Evolutionary conservation across 768 basidiomycete species (phyloP).

Genomic region (Termitomyces sp.): DNA sequence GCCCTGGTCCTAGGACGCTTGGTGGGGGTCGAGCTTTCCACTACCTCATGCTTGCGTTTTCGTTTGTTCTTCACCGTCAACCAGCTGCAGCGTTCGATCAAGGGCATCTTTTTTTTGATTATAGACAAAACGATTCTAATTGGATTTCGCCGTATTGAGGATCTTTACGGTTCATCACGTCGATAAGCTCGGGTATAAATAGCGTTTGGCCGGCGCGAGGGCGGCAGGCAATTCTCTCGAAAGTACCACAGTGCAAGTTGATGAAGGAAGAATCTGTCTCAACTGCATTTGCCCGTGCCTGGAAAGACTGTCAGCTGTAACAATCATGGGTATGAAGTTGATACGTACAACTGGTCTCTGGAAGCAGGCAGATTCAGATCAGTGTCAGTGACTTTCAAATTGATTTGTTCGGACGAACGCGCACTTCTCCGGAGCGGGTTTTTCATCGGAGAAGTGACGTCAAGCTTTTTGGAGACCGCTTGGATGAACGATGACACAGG

Average conservation of each 20-base stretch:
- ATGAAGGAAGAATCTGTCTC: constrained; percentile 7
- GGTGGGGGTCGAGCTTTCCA: not conserved
- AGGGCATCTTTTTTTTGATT: not conserved
- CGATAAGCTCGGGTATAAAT: not conserved
- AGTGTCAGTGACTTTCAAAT: not conserved
- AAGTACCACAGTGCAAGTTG: constrained; percentile 1
- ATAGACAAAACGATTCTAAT: not conserved
- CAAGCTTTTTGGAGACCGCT: not conserved
- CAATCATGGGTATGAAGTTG: not conserved
- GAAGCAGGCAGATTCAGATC: not conserved
- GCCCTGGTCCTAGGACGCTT: constrained; percentile 9
- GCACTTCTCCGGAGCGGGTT: not conserved
- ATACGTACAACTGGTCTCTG: constrained; percentile 10
- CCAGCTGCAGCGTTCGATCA: not conserved
- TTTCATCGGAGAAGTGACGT: not conserved
- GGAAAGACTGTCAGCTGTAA: not conserved
- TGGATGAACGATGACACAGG: not conserved
- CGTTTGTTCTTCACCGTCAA: not conserved
- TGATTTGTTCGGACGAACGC: not conserved
- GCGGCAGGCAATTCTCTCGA: constrained; percentile 6
- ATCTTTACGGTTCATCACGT: not conserved
- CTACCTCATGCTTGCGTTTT: not conserved
- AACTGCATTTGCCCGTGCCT: constrained; percentile 11
- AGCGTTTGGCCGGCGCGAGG: constrained; percentile 8
- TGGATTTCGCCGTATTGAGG: constrained; percentile 5